Conservation (phyloP, 2,329 filamentous ascomycete genomes). For the Sporothrix humicola region DNA sequence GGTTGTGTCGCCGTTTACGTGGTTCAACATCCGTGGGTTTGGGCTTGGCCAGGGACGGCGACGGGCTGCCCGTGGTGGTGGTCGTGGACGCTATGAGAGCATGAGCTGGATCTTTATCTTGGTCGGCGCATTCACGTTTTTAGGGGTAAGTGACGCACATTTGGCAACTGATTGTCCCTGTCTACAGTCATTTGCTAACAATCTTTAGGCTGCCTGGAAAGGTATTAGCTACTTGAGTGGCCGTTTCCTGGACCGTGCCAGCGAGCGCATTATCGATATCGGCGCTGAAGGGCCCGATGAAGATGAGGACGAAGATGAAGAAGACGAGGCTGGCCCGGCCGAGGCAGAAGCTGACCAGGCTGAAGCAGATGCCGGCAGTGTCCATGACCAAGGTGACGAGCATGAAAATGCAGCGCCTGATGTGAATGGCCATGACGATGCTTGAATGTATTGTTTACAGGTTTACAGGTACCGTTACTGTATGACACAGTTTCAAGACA, state of each 20-base stretch:
- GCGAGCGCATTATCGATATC: constrained; percentile 84
- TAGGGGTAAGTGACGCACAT: constrained; percentile 64
- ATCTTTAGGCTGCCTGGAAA: constrained; percentile 74
- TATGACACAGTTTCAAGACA: no score
- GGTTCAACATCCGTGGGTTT: constrained; percentile 72
- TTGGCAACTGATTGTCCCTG: not conserved
- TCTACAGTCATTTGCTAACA: constrained; percentile 33
- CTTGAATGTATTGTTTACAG: not conserved
- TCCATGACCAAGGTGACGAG: not conserved
- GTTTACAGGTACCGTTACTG: not conserved
- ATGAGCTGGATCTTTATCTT: constrained; percentile 80
- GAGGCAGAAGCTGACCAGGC: constrained; percentile 48
- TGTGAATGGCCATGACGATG: constrained; percentile 6
- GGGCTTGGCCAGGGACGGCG: constrained; percentile 58
- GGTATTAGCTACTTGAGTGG: constrained; percentile 75
- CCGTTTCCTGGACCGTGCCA: constrained; percentile 74
- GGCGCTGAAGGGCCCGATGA: constrained; percentile 65
- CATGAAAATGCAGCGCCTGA: not conserved
- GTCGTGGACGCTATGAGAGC: constrained; percentile 76
- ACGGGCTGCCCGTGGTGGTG: constrained; percentile 62
- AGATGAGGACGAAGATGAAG: constrained; percentile 64
- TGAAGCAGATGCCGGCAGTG: not conserved
- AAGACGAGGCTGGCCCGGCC: constrained; percentile 74
- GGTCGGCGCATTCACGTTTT: constrained; percentile 79
- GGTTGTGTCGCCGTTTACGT: constrained; percentile 75